A percentile compares a stretch with the other conserved stretches of the same genome.
phyloP scores from a whole-genome alignment of 2,329 filamentous ascomycete species.

The Triangularia setosa region DNA sequence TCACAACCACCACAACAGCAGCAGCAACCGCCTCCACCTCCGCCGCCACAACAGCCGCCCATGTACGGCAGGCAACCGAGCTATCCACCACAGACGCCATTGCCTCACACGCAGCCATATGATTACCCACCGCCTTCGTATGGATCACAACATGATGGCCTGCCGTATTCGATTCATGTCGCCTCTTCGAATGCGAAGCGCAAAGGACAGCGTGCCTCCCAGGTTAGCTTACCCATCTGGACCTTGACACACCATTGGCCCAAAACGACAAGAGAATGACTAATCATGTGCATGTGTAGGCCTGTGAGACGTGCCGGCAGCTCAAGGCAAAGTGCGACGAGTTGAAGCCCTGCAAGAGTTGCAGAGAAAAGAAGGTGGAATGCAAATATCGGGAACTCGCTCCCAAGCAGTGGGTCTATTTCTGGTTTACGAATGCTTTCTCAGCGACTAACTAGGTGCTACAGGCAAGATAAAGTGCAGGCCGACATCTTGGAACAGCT shows the following conservation, averaged over 20 bases:
- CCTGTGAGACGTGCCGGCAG: slow-evolving; percentile 84
- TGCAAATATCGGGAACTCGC: slow-evolving; percentile 90
- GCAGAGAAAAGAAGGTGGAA: slow-evolving; percentile 76
- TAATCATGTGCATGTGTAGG: slow-evolving; percentile 46
- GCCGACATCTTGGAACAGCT: slow-evolving; percentile 59
- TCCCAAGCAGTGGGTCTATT: slow-evolving; percentile 74
- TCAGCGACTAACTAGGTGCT: slow-evolving; percentile 35
- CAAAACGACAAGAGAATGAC: not conserved
- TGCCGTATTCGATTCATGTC: slow-evolving; percentile 40
- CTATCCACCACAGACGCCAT: slow-evolving; percentile 40
- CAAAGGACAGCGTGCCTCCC: slow-evolving; percentile 62
- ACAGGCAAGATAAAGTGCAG: slow-evolving; percentile 56
- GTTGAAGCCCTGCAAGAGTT: slow-evolving; percentile 77
- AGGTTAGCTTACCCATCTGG: slow-evolving; percentile 42
- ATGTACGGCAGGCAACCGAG: slow-evolving; percentile 38
- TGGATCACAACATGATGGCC: slow-evolving; percentile 35
- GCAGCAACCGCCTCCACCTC: slow-evolving; percentile 5
- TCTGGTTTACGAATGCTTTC: not conserved
- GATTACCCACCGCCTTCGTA: slow-evolving; percentile 31
- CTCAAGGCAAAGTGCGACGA: slow-evolving; percentile 92
- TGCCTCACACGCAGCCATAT: slow-evolving; percentile 36
- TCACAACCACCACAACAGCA: slow-evolving; percentile 18
- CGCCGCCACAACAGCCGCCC: slow-evolving; percentile 23
- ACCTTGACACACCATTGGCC: not conserved
- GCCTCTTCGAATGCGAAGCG: slow-evolving; percentile 49